Percentiles rank a stretch among this genome's conserved stretches.
These are phyloP conservation scores for Cetraspora pellucida DNA, from an alignment of 192 early-diverging fungal species.

Conservation along the genomic window DNA sequence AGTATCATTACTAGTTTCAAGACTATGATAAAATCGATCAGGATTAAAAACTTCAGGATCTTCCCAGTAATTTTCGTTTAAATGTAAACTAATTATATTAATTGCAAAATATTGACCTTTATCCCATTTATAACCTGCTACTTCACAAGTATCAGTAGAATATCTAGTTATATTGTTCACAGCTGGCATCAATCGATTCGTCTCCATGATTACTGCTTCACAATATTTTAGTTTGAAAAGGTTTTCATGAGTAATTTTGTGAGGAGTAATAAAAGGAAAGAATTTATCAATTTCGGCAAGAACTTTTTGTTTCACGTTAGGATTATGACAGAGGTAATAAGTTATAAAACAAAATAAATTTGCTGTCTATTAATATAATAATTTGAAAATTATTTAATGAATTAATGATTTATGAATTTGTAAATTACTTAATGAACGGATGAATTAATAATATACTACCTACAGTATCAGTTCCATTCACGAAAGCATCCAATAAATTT, in stretches of 20 bases:
- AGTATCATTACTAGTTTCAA: neutral
- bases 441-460: too few relatives aligned
- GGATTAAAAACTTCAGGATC: neutral
- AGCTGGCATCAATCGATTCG: neutral
- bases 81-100: neutral
- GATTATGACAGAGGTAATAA: conserved; percentile 16
- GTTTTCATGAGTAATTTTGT: neutral
- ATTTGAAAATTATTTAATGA: too few relatives aligned
- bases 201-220: conserved; percentile 26
- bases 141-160: neutral
- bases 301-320: neutral
- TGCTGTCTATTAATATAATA: conserved; percentile 13
- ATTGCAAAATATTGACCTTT: neutral
- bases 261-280: neutral
- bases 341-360: neutral
- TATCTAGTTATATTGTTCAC: neutral
- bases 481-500: conserved; percentile 4
- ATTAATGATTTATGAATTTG: too few relatives aligned
- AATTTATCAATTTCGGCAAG: conserved; percentile 10
- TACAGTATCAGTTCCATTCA: conserved; percentile 20
- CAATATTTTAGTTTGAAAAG: conserved; percentile 1
- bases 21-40: neutral
- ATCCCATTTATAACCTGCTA: conserved; percentile 17
- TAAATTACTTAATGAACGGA: too few relatives aligned
- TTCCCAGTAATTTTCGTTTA: neutral